Evolutionary conservation across 805 yeast genomes (phyloP), one percentile per base, ranked within the genome.

Genomic region (Candida incommunis): DNA sequence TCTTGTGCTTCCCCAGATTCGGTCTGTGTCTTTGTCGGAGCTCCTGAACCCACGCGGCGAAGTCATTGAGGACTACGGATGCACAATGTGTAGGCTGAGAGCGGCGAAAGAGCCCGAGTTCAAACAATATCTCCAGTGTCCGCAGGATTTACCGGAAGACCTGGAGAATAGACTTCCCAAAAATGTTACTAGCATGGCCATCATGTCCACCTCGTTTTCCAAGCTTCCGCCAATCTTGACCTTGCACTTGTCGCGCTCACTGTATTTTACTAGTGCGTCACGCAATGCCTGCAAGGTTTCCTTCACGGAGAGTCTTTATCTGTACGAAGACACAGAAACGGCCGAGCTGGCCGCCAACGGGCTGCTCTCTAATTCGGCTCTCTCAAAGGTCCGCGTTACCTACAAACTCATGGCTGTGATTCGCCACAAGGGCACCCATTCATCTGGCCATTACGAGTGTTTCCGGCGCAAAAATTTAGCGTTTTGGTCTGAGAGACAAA

Each of bases 361-460:
- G n/a, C n/a, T n/a, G n/a, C 16, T 16, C 22, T 37, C 29, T 3
- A 20, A 15, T 16, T 13, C 43, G 15, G 4, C 29, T 20, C 45
- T 44, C 24, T 26, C 69, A 65, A 50, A 58, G 57, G 26, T 65
- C 62, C 42, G 45, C 15, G 62, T 63, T 48, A 70, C 65, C 35
- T 87, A 84, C 59, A 66, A 67, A 48, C 67, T 92, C 29, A 74
- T 71, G 49, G 82, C 96, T 0, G 66, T 85, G 49, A 77, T 92
- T 18, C 73, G 87, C 51, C 97, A 92, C 59, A 76, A 79, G 41
- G 98, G 98, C 0, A 78, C 90, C 1, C 96, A 88, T 61, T 72
- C 78, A 20, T 74, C 77, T 40, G 97, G 97, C 1, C 97, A 88
- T 57, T 88, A 87, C 58, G 95, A 88, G 55, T 84, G 95, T 54